Evolutionary conservation across 1,284 basidiomycete genomes (phyloP).

Genomic region (Cutaneotrichosporon daszewskae): DNA sequence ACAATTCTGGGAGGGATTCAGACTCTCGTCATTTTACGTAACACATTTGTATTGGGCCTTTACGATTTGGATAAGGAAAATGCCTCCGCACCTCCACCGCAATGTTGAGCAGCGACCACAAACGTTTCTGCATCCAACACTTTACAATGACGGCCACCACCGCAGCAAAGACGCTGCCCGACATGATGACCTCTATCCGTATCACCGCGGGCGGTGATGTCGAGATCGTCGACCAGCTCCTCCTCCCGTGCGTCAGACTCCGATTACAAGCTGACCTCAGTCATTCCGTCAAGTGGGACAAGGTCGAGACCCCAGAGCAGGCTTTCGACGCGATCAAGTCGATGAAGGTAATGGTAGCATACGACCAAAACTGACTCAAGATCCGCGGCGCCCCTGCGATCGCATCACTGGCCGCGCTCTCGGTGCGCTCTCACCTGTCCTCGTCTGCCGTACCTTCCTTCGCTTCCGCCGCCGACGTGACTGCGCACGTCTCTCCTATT

Average conservation of each 20-base stretch:
- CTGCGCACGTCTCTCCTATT: slow-evolving; percentile 45
- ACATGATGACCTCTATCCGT: slow-evolving; percentile 59
- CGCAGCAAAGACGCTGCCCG: slow-evolving; percentile 30
- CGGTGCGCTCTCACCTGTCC: slow-evolving; percentile 58
- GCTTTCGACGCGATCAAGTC: slow-evolving; percentile 86
- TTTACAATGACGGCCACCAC: slow-evolving; percentile 2
- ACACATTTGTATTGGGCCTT: too few species aligned
- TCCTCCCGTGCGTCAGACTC: slow-evolving; percentile 56
- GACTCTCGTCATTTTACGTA: too few species aligned
- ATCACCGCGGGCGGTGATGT: slow-evolving; percentile 56
- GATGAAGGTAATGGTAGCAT: slow-evolving; percentile 64
- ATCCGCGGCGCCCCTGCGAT: slow-evolving; percentile 93
- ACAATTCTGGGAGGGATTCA: too few species aligned
- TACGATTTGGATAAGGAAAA: neutral
- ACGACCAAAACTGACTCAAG: slow-evolving; percentile 42
- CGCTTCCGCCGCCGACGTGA: slow-evolving; percentile 24
- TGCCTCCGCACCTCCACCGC: slow-evolving; percentile 5
- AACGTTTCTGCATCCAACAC: slow-evolving; percentile 1
- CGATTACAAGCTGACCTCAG: slow-evolving; percentile 14
- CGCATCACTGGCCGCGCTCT: slow-evolving; percentile 76
- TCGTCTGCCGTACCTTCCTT: slow-evolving; percentile 18
- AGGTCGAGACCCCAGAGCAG: slow-evolving; percentile 65
- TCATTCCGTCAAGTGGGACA: slow-evolving; percentile 67
- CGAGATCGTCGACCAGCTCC: slow-evolving; percentile 77
- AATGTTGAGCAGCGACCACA: neutral